Evolutionary conservation across 768 basidiomycete species (phyloP), one percentile per base, ranked within the genome.

Genomic region (Termitomyces sp.): DNA sequence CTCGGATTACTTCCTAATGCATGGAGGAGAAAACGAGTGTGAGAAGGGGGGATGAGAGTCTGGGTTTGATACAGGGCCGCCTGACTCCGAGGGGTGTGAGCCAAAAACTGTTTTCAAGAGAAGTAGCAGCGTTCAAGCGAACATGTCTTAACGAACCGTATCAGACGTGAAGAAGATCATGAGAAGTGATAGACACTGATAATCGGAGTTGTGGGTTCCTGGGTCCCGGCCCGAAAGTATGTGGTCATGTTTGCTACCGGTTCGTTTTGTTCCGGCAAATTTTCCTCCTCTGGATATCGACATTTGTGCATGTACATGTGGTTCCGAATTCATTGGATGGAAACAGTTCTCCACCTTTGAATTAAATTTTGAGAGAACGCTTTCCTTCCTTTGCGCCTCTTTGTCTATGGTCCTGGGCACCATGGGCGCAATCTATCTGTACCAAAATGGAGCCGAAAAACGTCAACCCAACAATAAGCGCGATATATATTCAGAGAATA

Each of bases 281-380:
- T n/a, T n/a, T n/a, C n/a, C n/a, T n/a, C n/a, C n/a, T n/a, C n/a
- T n/a, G n/a, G n/a, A n/a, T n/a, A n/a, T n/a, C n/a, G n/a, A n/a
- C n/a, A n/a, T 29, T 29, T 29, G 29, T 29, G 7, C 7, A 4
- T 3, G 29, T 29, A 29, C 29, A 7, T 29, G 29, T 29, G 29
- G 29, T 3, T 29, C n/a, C 7, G 29, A 29, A 29, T 29, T 29
- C 29, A 19, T 5, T 14, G n/a, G 10, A 60, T 63, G 57, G 67
- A 38, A 52, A 42, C 19, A n/a, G n/a, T n/a, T n/a, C n/a, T n/a
- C n/a, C n/a, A n/a, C n/a, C n/a, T n/a, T n/a, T n/a, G n/a, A n/a
- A n/a, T n/a, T n/a, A n/a, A n/a, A n/a, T n/a, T n/a, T n/a, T n/a
- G n/a, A n/a, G n/a, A n/a, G n/a, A n/a, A n/a, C n/a, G n/a, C n/a